These are phyloP conservation scores for Mycena galopus DNA, from an alignment of 768 basidiomycete species.

Conservation along the genomic window DNA sequence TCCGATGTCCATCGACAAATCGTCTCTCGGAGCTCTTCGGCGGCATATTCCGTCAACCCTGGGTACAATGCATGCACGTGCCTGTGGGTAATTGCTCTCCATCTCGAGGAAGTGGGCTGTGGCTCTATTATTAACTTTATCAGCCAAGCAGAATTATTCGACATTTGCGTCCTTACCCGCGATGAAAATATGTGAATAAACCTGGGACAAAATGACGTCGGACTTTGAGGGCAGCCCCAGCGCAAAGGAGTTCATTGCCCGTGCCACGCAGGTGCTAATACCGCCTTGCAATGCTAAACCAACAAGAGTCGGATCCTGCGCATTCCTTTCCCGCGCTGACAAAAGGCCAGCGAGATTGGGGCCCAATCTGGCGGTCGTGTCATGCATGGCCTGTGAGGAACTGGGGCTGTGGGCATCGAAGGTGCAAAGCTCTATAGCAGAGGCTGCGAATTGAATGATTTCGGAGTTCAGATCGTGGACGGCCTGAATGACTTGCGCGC, in stretches of 20 bases:
- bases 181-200: slow-evolving; percentile 70
- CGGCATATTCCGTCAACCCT: slow-evolving; percentile 71
- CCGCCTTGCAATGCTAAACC: slow-evolving; percentile 83
- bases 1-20: slow-evolving; percentile 81
- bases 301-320: slow-evolving; percentile 81
- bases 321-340: slow-evolving; percentile 69
- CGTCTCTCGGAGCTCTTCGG: slow-evolving; percentile 80
- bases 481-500: slow-evolving; percentile 82
- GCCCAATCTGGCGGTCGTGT: slow-evolving; percentile 75
- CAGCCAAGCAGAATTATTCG: slow-evolving; percentile 5
- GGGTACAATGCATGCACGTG: slow-evolving; percentile 79
- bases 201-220: slow-evolving; percentile 72
- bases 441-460: slow-evolving; percentile 84
- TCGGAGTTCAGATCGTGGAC: slow-evolving; percentile 86
- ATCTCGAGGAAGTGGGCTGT: slow-evolving; percentile 82
- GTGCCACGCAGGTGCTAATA: slow-evolving; percentile 73
- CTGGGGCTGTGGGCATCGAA: slow-evolving; percentile 58
- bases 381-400: slow-evolving; percentile 66
- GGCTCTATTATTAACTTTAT: slow-evolving; percentile 63
- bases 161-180: slow-evolving; percentile 55
- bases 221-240: slow-evolving; percentile 80
- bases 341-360: slow-evolving; percentile 71
- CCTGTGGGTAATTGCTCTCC: slow-evolving; percentile 80
- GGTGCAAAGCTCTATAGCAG: slow-evolving; percentile 76
- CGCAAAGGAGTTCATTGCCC: slow-evolving; percentile 78